Evolutionary conservation across 768 basidiomycete genomes (phyloP), one percentile per base, ranked within the genome.

Genomic region (Leccinum disarticulatum): DNA sequence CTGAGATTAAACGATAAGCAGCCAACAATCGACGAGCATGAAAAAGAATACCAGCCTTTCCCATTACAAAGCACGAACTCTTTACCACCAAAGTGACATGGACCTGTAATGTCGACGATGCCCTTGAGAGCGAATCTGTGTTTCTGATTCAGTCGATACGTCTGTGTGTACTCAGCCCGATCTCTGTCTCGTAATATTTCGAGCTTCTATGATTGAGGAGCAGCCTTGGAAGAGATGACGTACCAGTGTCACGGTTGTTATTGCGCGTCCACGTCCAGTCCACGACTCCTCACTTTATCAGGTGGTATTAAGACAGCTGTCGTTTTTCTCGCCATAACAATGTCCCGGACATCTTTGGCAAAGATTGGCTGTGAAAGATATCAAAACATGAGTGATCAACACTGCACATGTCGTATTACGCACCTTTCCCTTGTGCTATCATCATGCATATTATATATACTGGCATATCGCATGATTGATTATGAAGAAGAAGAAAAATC

Each of bases 1-100:
- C 90, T 91, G 61, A 46, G 25, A 49, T 46, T 28, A 19, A 43
- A n/a, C 33, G 7, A 53, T 57, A 13, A 61, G 57, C 35, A 43
- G 56, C 6, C 41, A 9, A 28, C 6, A n/a, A 46, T 28, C 2
- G 36, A 15, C 17, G 15, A 25, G 13, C 11, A 55, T 11, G 22
- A 41, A 28, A 28, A 28, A 28, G 9, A 11, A 22, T 17, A 66
- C 73, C 38, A 52, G 85, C 90, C 80, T 83, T 93, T 91, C 6
- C 87, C 85, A 43, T 88, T 87, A 65, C 90, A 89, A 5, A 93
- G 76, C 11, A 93, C 85, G 48, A 92, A 77, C 66, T 88, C 84
- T 66, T 82, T 84, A 17, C 91, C 91, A 36, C 89, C 90, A 56
- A 93, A 91, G 74, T 91, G 90, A 67, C 88, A 89, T 7, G 87